Percentiles rank a stretch among this genome's conserved stretches.
Evolutionary conservation across 805 yeast genomes (phyloP).

Genomic region (Diddensiella santjacobensis): DNA sequence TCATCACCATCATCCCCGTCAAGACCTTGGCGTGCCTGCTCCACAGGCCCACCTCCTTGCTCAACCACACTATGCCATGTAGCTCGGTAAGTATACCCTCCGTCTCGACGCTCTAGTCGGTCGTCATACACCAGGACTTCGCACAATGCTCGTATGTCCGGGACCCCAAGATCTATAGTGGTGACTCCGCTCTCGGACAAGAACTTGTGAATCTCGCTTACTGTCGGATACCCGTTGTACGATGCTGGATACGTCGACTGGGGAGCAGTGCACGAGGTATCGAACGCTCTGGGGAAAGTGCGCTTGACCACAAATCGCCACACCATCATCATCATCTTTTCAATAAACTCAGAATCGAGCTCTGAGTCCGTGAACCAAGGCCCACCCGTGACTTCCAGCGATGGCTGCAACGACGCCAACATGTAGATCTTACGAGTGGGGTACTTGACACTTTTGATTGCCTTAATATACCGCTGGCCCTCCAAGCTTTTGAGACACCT

Average conservation of each 20-base stretch:
- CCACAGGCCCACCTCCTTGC: slow-evolving; percentile 45
- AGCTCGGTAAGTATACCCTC: slow-evolving; percentile 65
- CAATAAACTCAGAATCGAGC: slow-evolving; percentile 89
- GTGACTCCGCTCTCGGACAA: slow-evolving; percentile 71
- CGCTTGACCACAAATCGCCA: slow-evolving; percentile 81
- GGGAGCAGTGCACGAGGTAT: not conserved
- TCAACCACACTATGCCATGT: slow-evolving; percentile 80
- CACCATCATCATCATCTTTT: slow-evolving; percentile 72
- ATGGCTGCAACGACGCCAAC: slow-evolving; percentile 90
- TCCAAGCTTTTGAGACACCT: slow-evolving; percentile 80
- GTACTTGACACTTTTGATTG: slow-evolving; percentile 81
- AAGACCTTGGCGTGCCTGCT: no score
- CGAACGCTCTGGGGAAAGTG: slow-evolving; percentile 70
- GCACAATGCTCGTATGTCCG: slow-evolving; percentile 77
- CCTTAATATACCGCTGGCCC: slow-evolving; percentile 75
- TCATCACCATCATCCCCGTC: slow-evolving; percentile 13
- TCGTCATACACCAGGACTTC: slow-evolving; percentile 87
- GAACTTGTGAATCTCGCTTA: slow-evolving; percentile 72
- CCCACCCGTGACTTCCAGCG: slow-evolving; percentile 95
- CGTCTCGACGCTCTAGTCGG: slow-evolving; percentile 61
- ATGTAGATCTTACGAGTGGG: slow-evolving; percentile 96
- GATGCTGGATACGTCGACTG: slow-evolving; percentile 55
- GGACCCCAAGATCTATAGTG: slow-evolving; percentile 67
- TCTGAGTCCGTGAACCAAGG: slow-evolving; percentile 99
- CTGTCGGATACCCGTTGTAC: slow-evolving; percentile 61